Base-by-base conservation (phyloP, 1,284 basidiomycete genomes). In the Exobasidium rhododendri region DNA sequence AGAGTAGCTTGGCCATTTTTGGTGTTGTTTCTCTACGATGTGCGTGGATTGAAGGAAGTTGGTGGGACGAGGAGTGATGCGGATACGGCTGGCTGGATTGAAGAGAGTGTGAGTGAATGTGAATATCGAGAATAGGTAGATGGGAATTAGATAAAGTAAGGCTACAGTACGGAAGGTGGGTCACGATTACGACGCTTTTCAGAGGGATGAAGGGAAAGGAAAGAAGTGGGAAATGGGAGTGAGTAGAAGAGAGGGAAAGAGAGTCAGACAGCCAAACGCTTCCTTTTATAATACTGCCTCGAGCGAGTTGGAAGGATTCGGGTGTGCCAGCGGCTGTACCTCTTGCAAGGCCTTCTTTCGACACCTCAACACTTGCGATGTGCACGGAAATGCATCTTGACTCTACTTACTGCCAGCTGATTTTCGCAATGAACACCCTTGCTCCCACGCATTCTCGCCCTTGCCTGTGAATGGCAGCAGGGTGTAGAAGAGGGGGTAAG, bases 201-300 rank as follows among this genome's bases (percentile, higher is more conserved):
- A 40, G 17, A 14, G 31, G 35, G 6, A 53, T 6, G 24, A 35
- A 50, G 22, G 47, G 7, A 32, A 17, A 50, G 29, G 26, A 47
- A n/a, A n/a, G 17, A 40, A 40, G 35, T 40, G 35, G 35, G 35
- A 40, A n/a, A n/a, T n/a, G n/a, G 26, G 20, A 58, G 57, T 53
- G n/a, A 29, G 31, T 55, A 10, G 44, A 26, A 20, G 17, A 11
- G 43, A 52, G 11, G 35, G 14, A 30, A 26, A 32, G 35, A 14
- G 47, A 50, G 47, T 10, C 7, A 31, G 47, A 22, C 24, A 24
- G 4, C 11, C 3, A 10, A 11, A 22, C 4, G 14, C 4, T 7
- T 17, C 4, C 14, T 46, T 24, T 10, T 20, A 13, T 46, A n/a
- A n/a, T n/a, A n/a, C n/a, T n/a, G n/a, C n/a, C n/a, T n/a, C n/a